phyloP scores from a whole-genome alignment of 2,329 filamentous ascomycete species.

The Hymenoscyphus infarciens region DNA sequence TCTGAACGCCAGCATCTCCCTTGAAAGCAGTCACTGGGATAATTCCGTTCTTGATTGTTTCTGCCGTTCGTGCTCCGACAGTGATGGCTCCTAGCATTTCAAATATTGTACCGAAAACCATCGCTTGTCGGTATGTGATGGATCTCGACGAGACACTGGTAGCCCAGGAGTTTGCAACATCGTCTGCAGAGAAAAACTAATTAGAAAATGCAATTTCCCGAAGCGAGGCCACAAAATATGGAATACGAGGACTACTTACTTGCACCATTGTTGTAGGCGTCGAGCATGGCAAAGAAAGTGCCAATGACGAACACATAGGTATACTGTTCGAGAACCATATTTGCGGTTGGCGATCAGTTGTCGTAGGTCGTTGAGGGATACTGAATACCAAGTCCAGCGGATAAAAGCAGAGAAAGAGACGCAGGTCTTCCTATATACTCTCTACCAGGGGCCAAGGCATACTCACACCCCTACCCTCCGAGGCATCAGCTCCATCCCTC shows the following conservation, averaged over 20 bases:
- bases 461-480: not conserved
- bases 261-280: constrained; percentile 57
- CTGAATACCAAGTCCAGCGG: not conserved
- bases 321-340: constrained; percentile 43
- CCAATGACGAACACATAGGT: constrained; percentile 56
- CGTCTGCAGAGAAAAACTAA: constrained; percentile 46
- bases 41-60: constrained; percentile 78
- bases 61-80: constrained; percentile 66
- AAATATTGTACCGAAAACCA: constrained; percentile 63
- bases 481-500: not conserved
- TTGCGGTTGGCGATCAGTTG: constrained; percentile 12
- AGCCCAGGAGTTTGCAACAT: constrained; percentile 82
- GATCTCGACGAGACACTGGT: constrained; percentile 79
- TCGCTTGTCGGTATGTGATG: constrained; percentile 65
- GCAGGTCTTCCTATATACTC: not conserved
- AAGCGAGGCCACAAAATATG: not conserved
- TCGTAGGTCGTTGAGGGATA: not conserved
- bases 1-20: constrained; percentile 60
- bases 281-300: constrained; percentile 53
- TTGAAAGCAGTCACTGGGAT: constrained; percentile 58
- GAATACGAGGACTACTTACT: constrained; percentile 18
- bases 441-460: not conserved
- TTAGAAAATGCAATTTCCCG: constrained; percentile 7
- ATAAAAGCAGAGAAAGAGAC: not conserved
- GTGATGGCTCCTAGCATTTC: constrained; percentile 65